Evolutionary conservation across 257 asterid species (phyloP).

Genomic region (Agastache rugosa): DNA sequence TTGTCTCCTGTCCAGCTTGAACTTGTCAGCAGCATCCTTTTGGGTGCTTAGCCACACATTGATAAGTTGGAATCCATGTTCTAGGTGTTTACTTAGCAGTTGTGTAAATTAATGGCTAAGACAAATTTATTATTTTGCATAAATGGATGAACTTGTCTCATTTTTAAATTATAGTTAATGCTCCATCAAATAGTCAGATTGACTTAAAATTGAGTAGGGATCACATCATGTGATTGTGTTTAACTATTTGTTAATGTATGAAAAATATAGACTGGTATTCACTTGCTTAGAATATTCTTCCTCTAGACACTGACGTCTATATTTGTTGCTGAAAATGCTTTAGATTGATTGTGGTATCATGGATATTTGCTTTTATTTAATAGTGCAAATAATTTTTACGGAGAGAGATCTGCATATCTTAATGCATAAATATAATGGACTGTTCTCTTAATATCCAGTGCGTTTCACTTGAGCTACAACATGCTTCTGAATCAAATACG

Average conservation of each 20-base stretch:
- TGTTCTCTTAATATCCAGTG: slow-evolving; percentile 60
- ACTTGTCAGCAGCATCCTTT: slow-evolving; percentile 12
- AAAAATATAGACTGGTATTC: neutral
- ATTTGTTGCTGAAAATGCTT: slow-evolving; percentile 23
- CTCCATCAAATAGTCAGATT: slow-evolving; percentile 19
- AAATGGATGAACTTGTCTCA: neutral
- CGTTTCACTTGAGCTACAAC: slow-evolving; percentile 96
- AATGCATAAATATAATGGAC: slow-evolving; percentile 34
- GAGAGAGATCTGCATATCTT: neutral
- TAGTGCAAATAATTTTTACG: slow-evolving; percentile 2
- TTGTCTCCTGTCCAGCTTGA: slow-evolving; percentile 11
- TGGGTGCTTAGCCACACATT: neutral
- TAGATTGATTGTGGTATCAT: neutral
- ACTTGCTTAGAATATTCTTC: slow-evolving; percentile 24
- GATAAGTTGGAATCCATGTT: slow-evolving; percentile 18
- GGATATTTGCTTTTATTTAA: neutral
- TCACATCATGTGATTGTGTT: slow-evolving; percentile 6
- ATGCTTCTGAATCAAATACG: slow-evolving; percentile 97
- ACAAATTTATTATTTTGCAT: slow-evolving; percentile 12
- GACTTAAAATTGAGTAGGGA: slow-evolving; percentile 6
- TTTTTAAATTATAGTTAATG: slow-evolving; percentile 1
- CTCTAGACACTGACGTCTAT: slow-evolving; percentile 23
- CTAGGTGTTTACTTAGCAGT: slow-evolving; percentile 14
- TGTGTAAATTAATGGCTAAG: neutral
- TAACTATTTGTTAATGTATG: neutral